Conservation (phyloP, 2,329 filamentous ascomycete species). For the Coniella lustricola region DNA sequence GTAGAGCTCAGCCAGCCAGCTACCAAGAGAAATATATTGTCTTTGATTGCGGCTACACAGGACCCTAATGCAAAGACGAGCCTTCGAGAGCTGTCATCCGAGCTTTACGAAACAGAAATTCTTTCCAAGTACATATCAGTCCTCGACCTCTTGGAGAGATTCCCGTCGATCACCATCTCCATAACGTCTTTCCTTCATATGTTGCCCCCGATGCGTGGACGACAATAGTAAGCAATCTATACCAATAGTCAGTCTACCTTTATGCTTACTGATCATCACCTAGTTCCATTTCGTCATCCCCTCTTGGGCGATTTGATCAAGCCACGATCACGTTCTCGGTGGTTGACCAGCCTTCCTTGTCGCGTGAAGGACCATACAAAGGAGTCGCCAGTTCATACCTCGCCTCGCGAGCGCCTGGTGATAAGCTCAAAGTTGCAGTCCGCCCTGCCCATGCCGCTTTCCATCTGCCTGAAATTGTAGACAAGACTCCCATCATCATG, state of each 20-base stretch:
- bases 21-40: not conserved
- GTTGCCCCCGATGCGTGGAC: not conserved
- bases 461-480: constrained; percentile 32
- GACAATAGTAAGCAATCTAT: too few relatives aligned
- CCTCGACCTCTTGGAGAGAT: not conserved
- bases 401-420: too few relatives aligned
- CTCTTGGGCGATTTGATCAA: too few relatives aligned
- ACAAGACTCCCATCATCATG: constrained; percentile 40
- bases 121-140: not conserved
- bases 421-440: too few relatives aligned
- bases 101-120: not conserved
- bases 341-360: too few relatives aligned
- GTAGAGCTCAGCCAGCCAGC: not conserved
- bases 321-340: too few relatives aligned
- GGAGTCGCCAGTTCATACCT: too few relatives aligned
- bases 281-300: too few relatives aligned
- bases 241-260: too few relatives aligned
- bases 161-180: not conserved
- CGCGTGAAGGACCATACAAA: too few relatives aligned
- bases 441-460: constrained; percentile 22
- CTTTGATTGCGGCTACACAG: not conserved
- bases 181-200: not conserved
- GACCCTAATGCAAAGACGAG: not conserved
- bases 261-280: too few relatives aligned
- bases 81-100: not conserved